Base-by-base conservation (phyloP, 495 filamentous ascomycete genomes). In the Lophiostoma macrostomum region DNA sequence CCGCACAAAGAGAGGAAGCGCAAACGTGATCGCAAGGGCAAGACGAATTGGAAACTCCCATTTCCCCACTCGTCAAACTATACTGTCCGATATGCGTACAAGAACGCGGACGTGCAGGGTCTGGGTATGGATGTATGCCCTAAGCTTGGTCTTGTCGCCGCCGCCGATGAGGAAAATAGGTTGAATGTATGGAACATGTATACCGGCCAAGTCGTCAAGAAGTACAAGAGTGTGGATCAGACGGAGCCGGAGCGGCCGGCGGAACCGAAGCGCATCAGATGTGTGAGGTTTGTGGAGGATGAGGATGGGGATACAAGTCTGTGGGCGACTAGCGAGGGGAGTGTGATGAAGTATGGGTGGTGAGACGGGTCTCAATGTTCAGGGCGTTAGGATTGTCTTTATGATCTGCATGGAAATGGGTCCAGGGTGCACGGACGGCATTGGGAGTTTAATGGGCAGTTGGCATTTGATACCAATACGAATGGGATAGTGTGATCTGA, bases 41-140 rank as follows among this genome's bases (percentile, higher is more conserved):
- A 43, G 18, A 41, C 36, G n/a, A 27, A 19, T 5, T 7, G 25
- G 5, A n/a, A n/a, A 16, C 13, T 20, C 29, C 30, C 49, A 13
- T 24, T 12, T 6, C 36, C 24, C 37, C 25, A 36, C 8, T n/a
- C n/a, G 11, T n/a, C 53, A 46, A 16, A 25, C 53, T 5, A 30
- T 54, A 6, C 27, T 60, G n/a, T n/a, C 27, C 23, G 3, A 4
- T 67, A 56, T 46, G 47, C 45, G 3, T 49, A 65, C 28, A 22
- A 16, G 13, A 60, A 63, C 50, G 5, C 16, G 11, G 31, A 39
- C 4, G 19, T 25, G 23, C 19, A 20, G 1, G 38, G 40, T 14
- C 59, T 66, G 3, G 67, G 63, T 8, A 25, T 69, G 31, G 67
- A 66, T 22, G 48, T 67, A n/a, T 32, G 58, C 38, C 6, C 50